These are phyloP conservation scores for Aspergillus ruber DNA, from an alignment of 2,329 filamentous ascomycete genomes.

Conservation along the genomic window DNA sequence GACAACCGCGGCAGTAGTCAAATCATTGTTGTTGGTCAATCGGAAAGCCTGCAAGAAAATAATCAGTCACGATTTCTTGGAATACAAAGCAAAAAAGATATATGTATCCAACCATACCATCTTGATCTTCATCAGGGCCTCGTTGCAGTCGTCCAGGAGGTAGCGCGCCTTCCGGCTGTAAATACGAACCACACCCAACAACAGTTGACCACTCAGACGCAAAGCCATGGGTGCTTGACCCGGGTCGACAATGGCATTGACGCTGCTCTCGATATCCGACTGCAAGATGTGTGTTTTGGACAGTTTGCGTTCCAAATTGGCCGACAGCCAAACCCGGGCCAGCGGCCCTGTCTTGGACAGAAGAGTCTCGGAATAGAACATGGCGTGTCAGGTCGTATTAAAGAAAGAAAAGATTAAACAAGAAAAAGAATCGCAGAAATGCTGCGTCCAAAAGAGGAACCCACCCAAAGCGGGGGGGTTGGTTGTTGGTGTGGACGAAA, in stretches of 20 bases:
- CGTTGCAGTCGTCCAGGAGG: slow-evolving; percentile 92
- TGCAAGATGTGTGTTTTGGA: slow-evolving; percentile 94
- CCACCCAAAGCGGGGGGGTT: slow-evolving; percentile 30
- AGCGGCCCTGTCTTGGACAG: slow-evolving; percentile 94
- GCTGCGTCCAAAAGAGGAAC: slow-evolving; percentile 15
- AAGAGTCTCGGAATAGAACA: slow-evolving; percentile 97
- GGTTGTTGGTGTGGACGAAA: slow-evolving; percentile 11
- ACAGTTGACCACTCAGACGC: slow-evolving; percentile 84
- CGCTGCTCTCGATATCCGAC: slow-evolving; percentile 89
- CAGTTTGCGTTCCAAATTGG: slow-evolving; percentile 96
- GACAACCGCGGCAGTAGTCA: slow-evolving; percentile 67
- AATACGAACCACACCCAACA: slow-evolving; percentile 93
- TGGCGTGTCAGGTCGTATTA: slow-evolving; percentile 34
- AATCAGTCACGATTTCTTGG: not conserved
- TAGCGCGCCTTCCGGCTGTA: slow-evolving; percentile 97
- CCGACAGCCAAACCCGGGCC: slow-evolving; percentile 95
- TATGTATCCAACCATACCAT: slow-evolving; percentile 58
- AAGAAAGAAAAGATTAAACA: slow-evolving; percentile 10
- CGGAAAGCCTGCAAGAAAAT: slow-evolving; percentile 68
- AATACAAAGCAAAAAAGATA: not conserved
- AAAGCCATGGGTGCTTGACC: slow-evolving; percentile 92
- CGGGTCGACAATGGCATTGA: slow-evolving; percentile 88
- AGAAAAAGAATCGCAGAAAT: slow-evolving; percentile 24
- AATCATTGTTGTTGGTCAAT: slow-evolving; percentile 87
- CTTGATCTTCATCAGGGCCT: slow-evolving; percentile 95